These are phyloP conservation scores for Scedosporium apiospermum DNA, from an alignment of 2,329 filamentous ascomycete species.

Conservation along the genomic window DNA sequence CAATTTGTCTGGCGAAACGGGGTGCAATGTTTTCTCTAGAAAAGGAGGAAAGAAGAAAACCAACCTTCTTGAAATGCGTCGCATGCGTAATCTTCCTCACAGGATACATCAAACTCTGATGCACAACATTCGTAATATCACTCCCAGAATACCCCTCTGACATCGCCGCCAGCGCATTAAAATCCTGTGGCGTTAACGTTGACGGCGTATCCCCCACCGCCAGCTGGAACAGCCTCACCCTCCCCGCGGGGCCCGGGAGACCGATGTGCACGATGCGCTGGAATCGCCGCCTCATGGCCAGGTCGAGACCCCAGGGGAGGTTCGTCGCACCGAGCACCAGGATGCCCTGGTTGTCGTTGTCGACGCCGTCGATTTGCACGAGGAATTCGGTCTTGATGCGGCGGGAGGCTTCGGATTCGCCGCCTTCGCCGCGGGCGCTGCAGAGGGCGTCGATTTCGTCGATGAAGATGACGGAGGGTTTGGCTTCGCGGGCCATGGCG, in stretches of 20 bases:
- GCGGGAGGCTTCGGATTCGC: constrained; percentile 92
- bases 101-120: constrained; percentile 95
- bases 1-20: background rate
- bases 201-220: constrained; percentile 90
- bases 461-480: constrained; percentile 97
- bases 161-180: constrained; percentile 65
- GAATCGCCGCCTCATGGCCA: constrained; percentile 90
- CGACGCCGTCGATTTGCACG: constrained; percentile 98
- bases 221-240: constrained; percentile 92
- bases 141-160: constrained; percentile 93
- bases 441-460: constrained; percentile 97
- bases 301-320: constrained; percentile 97
- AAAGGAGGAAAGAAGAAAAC: constrained; percentile 11
- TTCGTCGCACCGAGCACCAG: constrained; percentile 94
- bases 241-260: constrained; percentile 75
- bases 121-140: constrained; percentile 92
- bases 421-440: constrained; percentile 84
- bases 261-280: constrained; percentile 94
- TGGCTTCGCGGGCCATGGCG: constrained; percentile 96
- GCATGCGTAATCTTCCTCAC: constrained; percentile 94
- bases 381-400: constrained; percentile 98
- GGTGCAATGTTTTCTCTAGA: background rate
- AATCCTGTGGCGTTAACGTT: constrained; percentile 69
- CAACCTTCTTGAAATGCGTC: constrained; percentile 92
- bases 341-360: constrained; percentile 88